Conservation (phyloP, 495 filamentous ascomycete species). For the Penicillium mononematosum region DNA sequence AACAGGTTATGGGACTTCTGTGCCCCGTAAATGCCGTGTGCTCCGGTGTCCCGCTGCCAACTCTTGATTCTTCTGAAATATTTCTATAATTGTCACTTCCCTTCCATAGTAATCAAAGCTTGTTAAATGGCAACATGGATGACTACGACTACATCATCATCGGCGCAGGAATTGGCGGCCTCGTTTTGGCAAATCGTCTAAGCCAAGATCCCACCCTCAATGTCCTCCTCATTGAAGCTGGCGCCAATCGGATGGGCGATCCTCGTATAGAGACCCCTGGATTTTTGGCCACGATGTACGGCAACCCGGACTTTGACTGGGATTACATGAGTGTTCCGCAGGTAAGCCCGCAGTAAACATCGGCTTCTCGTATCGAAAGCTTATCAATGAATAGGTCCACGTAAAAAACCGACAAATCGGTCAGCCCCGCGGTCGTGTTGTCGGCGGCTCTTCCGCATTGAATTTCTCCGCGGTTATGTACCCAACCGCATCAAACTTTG, state of each 20-base stretch:
- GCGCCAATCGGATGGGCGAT: slow-evolving; percentile 44
- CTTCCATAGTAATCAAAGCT: background rate
- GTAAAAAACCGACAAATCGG: slow-evolving; percentile 26
- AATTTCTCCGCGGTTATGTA: slow-evolving; percentile 36
- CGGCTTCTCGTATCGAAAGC: background rate
- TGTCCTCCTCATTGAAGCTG: slow-evolving; percentile 55
- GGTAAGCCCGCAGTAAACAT: slow-evolving; percentile 22
- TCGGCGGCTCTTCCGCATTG: slow-evolving; percentile 57
- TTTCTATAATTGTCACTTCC: background rate
- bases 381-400: slow-evolving; percentile 9
- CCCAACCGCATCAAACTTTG: slow-evolving; percentile 36
- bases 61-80: no score
- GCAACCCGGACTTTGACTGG: slow-evolving; percentile 55
- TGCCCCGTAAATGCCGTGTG: background rate
- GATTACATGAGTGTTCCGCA: slow-evolving; percentile 52
- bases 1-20: background rate
- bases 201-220: slow-evolving; percentile 40
- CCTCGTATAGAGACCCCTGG: slow-evolving; percentile 46
- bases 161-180: slow-evolving; percentile 46
- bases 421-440: slow-evolving; percentile 48
- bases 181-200: slow-evolving; percentile 48
- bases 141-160: slow-evolving; percentile 38
- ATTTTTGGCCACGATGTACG: slow-evolving; percentile 38
- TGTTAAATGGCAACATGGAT: slow-evolving; percentile 2
- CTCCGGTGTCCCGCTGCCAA: background rate